Evolutionary conservation across 768 basidiomycete species (phyloP), one percentile per base, ranked within the genome.

Genomic region (Tricholoma hemisulphureum): DNA sequence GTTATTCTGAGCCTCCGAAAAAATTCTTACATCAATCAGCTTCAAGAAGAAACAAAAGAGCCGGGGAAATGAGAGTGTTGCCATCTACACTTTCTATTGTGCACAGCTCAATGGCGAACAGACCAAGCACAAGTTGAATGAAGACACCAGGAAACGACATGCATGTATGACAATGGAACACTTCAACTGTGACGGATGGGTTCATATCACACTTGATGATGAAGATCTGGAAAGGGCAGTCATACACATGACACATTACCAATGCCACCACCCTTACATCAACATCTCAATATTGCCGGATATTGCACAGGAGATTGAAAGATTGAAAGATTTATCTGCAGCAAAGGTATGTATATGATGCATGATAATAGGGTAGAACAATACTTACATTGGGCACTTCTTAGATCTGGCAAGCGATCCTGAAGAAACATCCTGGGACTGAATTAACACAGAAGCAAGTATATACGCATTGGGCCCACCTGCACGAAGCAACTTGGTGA

Each of bases 81-180:
- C 32, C 14, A 29, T 51, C 20, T 51, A 51, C 28, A 51, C 49
- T n/a, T 51, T 20, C 26, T 51, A 51, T 26, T 51, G 49, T 51
- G 24, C 28, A 26, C 54, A 55, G 43, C n/a, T 21, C 14, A 32
- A 45, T 10, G 28, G 41, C 7, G 54, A 54, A 24, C 53, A 39
- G 35, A 5, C 53, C 10, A 54, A 54, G 53, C 18, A n/a, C 4
- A 54, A 54, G 35, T 23, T 54, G 9, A 23, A 28, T 26, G 29
- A 48, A 4, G 24, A 56, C 29, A 13, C 26, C n/a, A 41, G 28
- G 37, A 63, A 63, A 54, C 29, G 54, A 9, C 52, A 56, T 32
- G 62, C 57, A 9, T 56, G 57, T 4, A 60, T 60, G 53, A 54
- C 31, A 16, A 63, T 63, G 61, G 51, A 53, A 28, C 52, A 55